Conservation (phyloP, 129 eudicot genomes). For the Chrysanthemum lavandulifolium region DNA sequence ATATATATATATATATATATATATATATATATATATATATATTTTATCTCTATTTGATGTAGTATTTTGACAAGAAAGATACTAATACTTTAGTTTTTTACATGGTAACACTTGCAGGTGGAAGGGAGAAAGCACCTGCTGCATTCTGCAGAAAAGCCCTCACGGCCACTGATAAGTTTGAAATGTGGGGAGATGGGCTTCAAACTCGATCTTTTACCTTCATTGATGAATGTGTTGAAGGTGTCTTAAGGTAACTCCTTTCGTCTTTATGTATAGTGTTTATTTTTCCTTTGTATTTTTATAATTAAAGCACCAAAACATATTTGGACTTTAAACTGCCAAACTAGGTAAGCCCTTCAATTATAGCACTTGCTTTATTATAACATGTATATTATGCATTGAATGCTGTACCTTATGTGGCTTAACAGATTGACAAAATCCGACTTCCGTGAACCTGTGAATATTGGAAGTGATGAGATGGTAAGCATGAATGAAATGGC, state of each 20-base stretch:
- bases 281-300: background rate
- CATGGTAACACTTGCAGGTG: slow-evolving; percentile 48
- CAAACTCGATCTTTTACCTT: slow-evolving; percentile 99
- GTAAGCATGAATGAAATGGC: slow-evolving; percentile 99
- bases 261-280: background rate
- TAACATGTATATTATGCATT: background rate
- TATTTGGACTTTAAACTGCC: background rate
- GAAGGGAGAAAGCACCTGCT: slow-evolving; percentile 99
- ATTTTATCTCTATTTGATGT: too few relatives aligned
- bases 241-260: slow-evolving; percentile 74
- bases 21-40: too few relatives aligned
- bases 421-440: slow-evolving; percentile 78
- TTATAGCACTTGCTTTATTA: background rate
- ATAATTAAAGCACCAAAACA: background rate
- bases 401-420: background rate
- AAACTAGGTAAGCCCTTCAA: background rate
- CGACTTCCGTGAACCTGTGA: slow-evolving; percentile 91
- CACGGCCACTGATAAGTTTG: slow-evolving; percentile 86
- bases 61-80: background rate
- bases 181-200: slow-evolving; percentile 99
- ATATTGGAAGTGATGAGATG: slow-evolving; percentile 98
- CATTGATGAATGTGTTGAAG: slow-evolving; percentile 99
- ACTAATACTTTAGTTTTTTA: background rate
- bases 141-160: slow-evolving; percentile 90
- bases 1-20: too few relatives aligned